These are phyloP conservation scores for Spathaspora hagerdaliae DNA, from an alignment of 805 yeast species.

Conservation along the genomic window DNA sequence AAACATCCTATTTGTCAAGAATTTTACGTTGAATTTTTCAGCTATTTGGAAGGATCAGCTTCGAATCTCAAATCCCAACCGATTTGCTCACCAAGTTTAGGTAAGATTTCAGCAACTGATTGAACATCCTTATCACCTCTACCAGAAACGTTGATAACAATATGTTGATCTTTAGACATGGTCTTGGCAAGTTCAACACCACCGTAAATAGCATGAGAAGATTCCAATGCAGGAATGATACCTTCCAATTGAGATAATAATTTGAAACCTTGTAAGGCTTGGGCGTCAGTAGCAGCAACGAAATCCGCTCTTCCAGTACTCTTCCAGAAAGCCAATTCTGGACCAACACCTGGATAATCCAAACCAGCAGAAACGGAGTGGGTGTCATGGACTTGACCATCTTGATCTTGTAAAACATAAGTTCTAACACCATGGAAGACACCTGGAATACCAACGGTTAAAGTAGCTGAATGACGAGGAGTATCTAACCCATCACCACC, in stretches of 20 bases:
- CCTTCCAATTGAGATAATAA: conserved; percentile 91
- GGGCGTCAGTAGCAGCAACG: conserved; percentile 90
- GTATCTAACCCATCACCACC: conserved; percentile 97
- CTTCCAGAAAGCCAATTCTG: conserved; percentile 95
- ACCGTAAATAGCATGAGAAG: conserved; percentile 94
- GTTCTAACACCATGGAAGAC: conserved; percentile 98
- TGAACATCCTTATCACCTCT: conserved; percentile 99
- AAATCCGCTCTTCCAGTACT: conserved; percentile 89
- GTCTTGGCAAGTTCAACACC: conserved; percentile 84
- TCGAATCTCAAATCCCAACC: conserved; percentile 96
- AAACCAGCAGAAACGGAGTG: conserved; percentile 98
- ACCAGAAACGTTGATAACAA: conserved; percentile 90
- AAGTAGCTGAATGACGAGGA: conserved; percentile 86
- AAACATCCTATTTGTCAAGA: background rate
- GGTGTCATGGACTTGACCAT: conserved; percentile 97
- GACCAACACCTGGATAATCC: conserved; percentile 99
- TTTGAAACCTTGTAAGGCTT: conserved; percentile 89
- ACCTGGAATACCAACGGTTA: conserved; percentile 94
- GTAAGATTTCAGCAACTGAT: conserved; percentile 92
- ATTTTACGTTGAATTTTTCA: background rate
- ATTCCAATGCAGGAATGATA: conserved; percentile 96
- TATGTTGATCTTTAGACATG: conserved; percentile 70
- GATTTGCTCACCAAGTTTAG: conserved; percentile 82
- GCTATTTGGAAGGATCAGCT: conserved; percentile 37
- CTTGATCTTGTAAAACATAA: conserved; percentile 82